Percentiles rank a stretch among this genome's conserved stretches.
These are phyloP conservation scores for Eleusine coracana DNA, from an alignment of 176 grass and related monocot species.

Conservation along the genomic window DNA sequence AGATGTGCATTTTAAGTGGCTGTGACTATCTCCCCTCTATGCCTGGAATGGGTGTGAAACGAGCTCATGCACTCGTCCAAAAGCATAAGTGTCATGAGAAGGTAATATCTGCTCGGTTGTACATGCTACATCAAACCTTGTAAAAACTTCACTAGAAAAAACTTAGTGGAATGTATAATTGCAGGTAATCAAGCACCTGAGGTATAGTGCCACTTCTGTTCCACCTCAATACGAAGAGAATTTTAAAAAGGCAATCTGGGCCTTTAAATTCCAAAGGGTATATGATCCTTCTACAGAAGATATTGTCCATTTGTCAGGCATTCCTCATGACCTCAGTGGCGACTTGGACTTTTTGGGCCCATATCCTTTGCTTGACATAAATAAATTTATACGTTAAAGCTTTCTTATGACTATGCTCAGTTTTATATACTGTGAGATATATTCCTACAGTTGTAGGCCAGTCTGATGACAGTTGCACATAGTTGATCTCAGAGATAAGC, in stretches of 20 bases:
- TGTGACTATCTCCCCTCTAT: slow-evolving; percentile 95
- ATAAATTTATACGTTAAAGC: slow-evolving; percentile 27
- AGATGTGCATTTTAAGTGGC: slow-evolving; percentile 99
- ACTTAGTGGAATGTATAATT: slow-evolving; percentile 31
- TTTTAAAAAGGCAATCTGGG: slow-evolving; percentile 85
- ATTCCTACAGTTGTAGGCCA: neutral
- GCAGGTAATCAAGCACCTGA: slow-evolving; percentile 93
- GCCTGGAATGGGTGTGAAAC: slow-evolving; percentile 94
- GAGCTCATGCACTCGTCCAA: slow-evolving; percentile 84
- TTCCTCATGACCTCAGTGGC: slow-evolving; percentile 55
- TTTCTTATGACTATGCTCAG: slow-evolving; percentile 3
- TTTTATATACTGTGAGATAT: slow-evolving; percentile 6
- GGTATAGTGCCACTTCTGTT: slow-evolving; percentile 67
- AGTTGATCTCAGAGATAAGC: slow-evolving; percentile 30
- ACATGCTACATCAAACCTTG: slow-evolving; percentile 6
- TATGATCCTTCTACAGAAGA: slow-evolving; percentile 89
- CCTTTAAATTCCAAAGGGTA: slow-evolving; percentile 93
- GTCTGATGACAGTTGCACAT: neutral
- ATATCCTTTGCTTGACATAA: slow-evolving; percentile 80
- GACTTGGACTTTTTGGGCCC: slow-evolving; percentile 97
- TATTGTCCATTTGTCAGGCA: slow-evolving; percentile 69
- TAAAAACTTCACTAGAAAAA: neutral
- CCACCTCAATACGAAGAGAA: slow-evolving; percentile 86
- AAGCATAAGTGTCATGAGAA: slow-evolving; percentile 84
- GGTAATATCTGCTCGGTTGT: slow-evolving; percentile 48